Base-by-base conservation (phyloP, 306 rosid genomes). In the Lathyrus aphaca region DNA sequence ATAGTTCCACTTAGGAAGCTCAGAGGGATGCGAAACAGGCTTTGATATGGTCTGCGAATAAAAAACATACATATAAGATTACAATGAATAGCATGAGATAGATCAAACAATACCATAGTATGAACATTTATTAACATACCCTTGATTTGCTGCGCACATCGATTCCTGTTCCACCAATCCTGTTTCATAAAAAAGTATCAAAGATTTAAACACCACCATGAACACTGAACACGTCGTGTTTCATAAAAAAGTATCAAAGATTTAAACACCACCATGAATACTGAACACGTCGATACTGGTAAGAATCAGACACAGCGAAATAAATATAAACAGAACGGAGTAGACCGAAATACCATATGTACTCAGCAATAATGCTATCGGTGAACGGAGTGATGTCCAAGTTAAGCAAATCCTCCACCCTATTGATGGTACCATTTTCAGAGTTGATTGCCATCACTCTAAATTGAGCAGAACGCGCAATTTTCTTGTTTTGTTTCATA, bases 1-100 rank as follows among this genome's bases (percentile, higher is more conserved):
- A 50, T 89, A 95, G 66, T 95, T 95, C 99, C 99, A 95, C 77
- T 84, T 95, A 16, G 99, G 97, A 66, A 95, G 97, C 88, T 95
- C 97, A 68, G 99, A 91, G 13, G 97, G 97, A 81, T 89, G 87
- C 59, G 86, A 83, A 74, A 95, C 97, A 15, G 99, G 99, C 83
- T 61, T 95, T 69, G 97, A 14, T 64, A 95, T 75, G 58, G 99
- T 91, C 99, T 95, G 78, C 72, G 82, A 73, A 8, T 82, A 77
- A 19, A 66, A 42, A 11, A 23, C 5, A 48, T 55, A 37, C 30
- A 63, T 11, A 71, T 21, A 80, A 64, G 6, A 58, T 57, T 69
- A 60, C 54, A 63, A 54, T 23, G 56, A 53, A 43, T 59, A 21
- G 66, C 65, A 60, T 56, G 38, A 68, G 58, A 69, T 66, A 9